A percentile compares a stretch with the other conserved stretches of the same genome.
phyloP scores from a whole-genome alignment of 2,329 filamentous ascomycete species.

The Clathrospora elynae region DNA sequence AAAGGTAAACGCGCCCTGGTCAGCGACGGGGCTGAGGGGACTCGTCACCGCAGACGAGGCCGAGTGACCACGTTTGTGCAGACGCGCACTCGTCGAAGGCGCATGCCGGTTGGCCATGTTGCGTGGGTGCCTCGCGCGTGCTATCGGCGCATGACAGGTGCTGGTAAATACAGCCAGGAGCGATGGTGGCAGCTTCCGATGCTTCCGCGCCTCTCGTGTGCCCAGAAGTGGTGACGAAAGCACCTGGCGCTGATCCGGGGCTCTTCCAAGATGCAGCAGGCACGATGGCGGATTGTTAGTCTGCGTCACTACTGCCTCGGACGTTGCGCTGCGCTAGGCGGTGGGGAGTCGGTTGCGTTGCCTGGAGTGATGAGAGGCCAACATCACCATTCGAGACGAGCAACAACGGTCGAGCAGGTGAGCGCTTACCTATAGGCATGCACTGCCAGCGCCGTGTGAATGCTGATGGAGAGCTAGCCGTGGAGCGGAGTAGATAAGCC shows the following conservation, averaged over 20 bases:
- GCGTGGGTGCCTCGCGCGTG: conserved; percentile 8
- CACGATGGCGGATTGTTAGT: conserved; percentile 5
- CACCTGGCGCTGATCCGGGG: conserved; percentile 17
- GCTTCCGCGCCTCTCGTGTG: conserved; percentile 10
- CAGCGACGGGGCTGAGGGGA: conserved; percentile 40
- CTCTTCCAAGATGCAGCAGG: conserved; percentile 8
- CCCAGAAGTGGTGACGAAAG: conserved; percentile 16
- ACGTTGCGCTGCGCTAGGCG: conserved; percentile 3
- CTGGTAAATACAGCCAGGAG: conserved; percentile 8
- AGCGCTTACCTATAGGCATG: conserved; percentile 1
- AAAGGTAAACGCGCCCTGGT: conserved; percentile 37
- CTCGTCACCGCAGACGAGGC: conserved; percentile 46
- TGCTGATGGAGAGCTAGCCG: not conserved
- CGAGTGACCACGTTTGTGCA: conserved; percentile 50
- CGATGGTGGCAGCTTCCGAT: conserved; percentile 4
- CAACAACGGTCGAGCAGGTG: not conserved
- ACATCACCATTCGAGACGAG: conserved; percentile 5
- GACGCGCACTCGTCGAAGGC: conserved; percentile 43
- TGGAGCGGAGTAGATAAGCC: not conserved
- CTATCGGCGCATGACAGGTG: conserved; percentile 18
- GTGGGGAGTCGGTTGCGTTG: conserved; percentile 7
- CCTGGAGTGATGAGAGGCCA: conserved; percentile 4
- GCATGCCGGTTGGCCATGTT: conserved; percentile 25
- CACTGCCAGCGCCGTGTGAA: not conserved
- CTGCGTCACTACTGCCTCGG: conserved; percentile 4